phyloP scores from a whole-genome alignment of 805 yeast species.

The Cyberlindnera saturnus region DNA sequence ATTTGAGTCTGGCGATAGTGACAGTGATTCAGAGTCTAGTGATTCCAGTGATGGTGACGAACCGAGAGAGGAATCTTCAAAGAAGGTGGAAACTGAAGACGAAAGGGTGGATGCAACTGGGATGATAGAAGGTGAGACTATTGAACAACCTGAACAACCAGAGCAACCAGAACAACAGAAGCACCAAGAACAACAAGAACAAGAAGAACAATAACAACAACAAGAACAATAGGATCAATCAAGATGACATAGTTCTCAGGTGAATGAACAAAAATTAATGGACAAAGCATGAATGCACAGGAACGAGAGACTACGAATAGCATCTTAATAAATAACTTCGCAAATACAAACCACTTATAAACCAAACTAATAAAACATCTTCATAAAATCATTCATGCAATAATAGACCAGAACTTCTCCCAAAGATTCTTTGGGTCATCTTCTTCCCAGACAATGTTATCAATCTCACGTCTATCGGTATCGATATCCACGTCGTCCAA shows the following conservation, averaged over 20 bases:
- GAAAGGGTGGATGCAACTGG: too few species aligned
- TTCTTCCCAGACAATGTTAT: conserved; percentile 54
- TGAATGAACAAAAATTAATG: too few species aligned
- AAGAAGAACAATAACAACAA: too few species aligned
- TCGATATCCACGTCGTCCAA: conserved; percentile 64
- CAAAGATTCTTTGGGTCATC: conserved; percentile 43
- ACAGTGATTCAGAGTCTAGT: conserved; percentile 3
- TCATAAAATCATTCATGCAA: conserved; percentile 20
- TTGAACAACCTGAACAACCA: neutral
- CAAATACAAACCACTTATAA: neutral
- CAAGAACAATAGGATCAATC: too few species aligned
- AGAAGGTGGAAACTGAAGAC: neutral
- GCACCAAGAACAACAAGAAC: neutral
- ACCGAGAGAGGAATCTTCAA: conserved; percentile 14
- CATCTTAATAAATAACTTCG: neutral
- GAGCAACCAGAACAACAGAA: neutral
- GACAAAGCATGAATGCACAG: neutral
- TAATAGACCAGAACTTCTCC: conserved; percentile 48
- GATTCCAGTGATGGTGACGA: conserved; percentile 10
- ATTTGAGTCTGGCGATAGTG: conserved; percentile 9
- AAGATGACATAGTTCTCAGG: too few species aligned
- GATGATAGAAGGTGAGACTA: too few species aligned
- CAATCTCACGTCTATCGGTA: conserved; percentile 58
- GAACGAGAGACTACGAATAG: neutral
- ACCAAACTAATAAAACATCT: neutral